These are phyloP conservation scores for Polytolypa hystricis DNA, from an alignment of 2,329 filamentous ascomycete genomes.

Conservation along the genomic window DNA sequence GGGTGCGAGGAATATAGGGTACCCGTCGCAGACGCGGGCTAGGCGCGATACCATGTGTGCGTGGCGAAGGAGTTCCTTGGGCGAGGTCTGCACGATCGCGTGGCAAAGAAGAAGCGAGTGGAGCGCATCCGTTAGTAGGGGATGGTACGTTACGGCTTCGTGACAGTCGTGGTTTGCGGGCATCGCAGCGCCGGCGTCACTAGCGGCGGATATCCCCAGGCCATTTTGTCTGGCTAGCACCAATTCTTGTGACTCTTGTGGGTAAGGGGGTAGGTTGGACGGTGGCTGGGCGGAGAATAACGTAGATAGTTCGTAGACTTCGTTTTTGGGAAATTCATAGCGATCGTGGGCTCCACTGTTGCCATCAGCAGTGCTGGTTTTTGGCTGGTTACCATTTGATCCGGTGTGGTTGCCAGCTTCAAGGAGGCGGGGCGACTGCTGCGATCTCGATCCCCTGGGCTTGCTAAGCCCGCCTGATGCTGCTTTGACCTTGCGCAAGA, in stretches of 20 bases:
- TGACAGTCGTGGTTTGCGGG: constrained; percentile 37
- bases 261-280: constrained; percentile 56
- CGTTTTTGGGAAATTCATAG: constrained; percentile 38
- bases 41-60: constrained; percentile 72
- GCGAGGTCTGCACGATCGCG: constrained; percentile 65
- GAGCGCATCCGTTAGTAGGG: constrained; percentile 64
- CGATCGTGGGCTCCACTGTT: constrained; percentile 17
- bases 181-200: constrained; percentile 21
- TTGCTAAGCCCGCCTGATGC: constrained; percentile 40
- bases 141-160: constrained; percentile 69
- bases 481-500: constrained; percentile 47
- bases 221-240: constrained; percentile 22
- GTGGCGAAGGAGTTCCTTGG: constrained; percentile 66
- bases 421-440: constrained; percentile 10
- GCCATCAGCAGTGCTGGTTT: constrained; percentile 10
- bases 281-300: constrained; percentile 63
- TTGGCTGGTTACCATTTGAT: not conserved
- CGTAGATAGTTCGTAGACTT: constrained; percentile 46
- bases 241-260: constrained; percentile 31
- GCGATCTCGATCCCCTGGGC: constrained; percentile 19
- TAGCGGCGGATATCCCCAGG: constrained; percentile 10
- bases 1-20: constrained; percentile 66
- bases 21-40: constrained; percentile 62
- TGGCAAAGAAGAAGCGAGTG: constrained; percentile 71
- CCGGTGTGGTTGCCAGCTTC: constrained; percentile 21